These are phyloP conservation scores for Croton laevigatus DNA, from an alignment of 441 rosid genomes.

Conservation along the genomic window DNA sequence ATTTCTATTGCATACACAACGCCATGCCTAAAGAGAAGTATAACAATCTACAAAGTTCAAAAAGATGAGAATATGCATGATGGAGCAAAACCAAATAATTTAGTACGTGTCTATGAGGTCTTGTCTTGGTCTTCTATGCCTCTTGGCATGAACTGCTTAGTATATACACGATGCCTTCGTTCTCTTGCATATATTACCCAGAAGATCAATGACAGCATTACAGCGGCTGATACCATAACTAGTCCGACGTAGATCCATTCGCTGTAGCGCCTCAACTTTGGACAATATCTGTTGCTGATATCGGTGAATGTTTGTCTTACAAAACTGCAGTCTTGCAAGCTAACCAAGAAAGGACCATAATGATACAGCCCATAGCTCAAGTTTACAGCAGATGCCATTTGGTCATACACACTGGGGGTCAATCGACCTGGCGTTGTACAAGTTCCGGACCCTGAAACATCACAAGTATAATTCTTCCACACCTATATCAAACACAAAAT, in stretches of 20 bases:
- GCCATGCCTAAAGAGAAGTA: neutral
- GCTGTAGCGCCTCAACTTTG: conserved; percentile 42
- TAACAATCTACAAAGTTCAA: neutral
- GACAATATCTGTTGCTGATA: conserved; percentile 54
- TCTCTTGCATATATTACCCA: conserved; percentile 93
- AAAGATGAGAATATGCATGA: neutral
- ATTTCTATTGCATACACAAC: neutral
- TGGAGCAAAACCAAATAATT: neutral
- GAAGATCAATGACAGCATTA: conserved; percentile 88
- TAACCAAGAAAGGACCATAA: conserved; percentile 79
- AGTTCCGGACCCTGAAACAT: conserved; percentile 47
- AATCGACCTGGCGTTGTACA: conserved; percentile 76
- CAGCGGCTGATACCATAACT: conserved; percentile 72
- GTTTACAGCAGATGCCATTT: conserved; percentile 69
- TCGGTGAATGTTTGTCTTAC: conserved; percentile 71
- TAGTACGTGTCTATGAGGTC: conserved; percentile 23
- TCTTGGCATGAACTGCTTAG: conserved; percentile 43
- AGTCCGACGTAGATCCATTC: conserved; percentile 79
- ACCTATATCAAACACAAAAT: conserved; percentile 39
- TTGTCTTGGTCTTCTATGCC: conserved; percentile 28
- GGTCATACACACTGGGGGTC: conserved; percentile 59
- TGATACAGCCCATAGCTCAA: conserved; percentile 75
- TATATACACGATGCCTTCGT: conserved; percentile 76
- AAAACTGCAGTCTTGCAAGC: conserved; percentile 68
- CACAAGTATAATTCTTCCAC: conserved; percentile 65